Evolutionary conservation across 805 yeast genomes (phyloP).

Genomic region (Candida loeiensis): DNA sequence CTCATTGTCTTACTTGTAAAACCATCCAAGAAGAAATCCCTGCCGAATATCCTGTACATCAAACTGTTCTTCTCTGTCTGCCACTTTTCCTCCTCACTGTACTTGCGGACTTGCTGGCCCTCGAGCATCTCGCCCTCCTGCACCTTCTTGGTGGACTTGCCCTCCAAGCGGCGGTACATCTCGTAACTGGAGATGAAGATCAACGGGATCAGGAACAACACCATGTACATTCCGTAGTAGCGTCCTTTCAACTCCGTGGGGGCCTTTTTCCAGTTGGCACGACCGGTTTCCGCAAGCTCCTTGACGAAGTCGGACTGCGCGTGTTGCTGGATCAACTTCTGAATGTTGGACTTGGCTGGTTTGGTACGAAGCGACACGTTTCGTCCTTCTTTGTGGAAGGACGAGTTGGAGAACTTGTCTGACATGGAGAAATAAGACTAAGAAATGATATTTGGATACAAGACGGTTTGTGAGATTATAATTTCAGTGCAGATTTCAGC

Average conservation of each 20-base stretch:
- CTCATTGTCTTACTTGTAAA: slow-evolving; percentile 41
- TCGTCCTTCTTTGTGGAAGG: slow-evolving; percentile 29
- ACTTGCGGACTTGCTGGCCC: slow-evolving; percentile 30
- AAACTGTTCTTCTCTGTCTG: slow-evolving; percentile 31
- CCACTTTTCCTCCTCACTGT: slow-evolving; percentile 41
- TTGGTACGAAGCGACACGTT: slow-evolving; percentile 10
- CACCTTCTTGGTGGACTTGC: slow-evolving; percentile 38
- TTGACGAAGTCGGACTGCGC: slow-evolving; percentile 31
- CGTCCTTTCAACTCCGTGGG: slow-evolving; percentile 34
- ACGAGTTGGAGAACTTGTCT: slow-evolving; percentile 24
- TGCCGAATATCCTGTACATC: slow-evolving; percentile 38
- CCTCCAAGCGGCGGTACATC: slow-evolving; percentile 34
- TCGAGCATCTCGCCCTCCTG: slow-evolving; percentile 39
- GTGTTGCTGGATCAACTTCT: slow-evolving; percentile 15
- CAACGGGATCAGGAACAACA: slow-evolving; percentile 38
- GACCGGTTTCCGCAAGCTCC: slow-evolving; percentile 38
- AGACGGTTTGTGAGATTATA: background rate
- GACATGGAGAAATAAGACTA: background rate
- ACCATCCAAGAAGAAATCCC: slow-evolving; percentile 42
- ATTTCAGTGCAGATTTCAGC: no score
- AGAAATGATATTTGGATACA: background rate
- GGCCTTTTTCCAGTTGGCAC: slow-evolving; percentile 43
- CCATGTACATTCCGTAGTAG: slow-evolving; percentile 36
- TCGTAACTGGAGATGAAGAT: slow-evolving; percentile 32
- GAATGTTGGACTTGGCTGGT: slow-evolving; percentile 11